Evolutionary conservation across 169 alveolate species (phyloP).

Genomic region (Cryptosporidium bovis): DNA sequence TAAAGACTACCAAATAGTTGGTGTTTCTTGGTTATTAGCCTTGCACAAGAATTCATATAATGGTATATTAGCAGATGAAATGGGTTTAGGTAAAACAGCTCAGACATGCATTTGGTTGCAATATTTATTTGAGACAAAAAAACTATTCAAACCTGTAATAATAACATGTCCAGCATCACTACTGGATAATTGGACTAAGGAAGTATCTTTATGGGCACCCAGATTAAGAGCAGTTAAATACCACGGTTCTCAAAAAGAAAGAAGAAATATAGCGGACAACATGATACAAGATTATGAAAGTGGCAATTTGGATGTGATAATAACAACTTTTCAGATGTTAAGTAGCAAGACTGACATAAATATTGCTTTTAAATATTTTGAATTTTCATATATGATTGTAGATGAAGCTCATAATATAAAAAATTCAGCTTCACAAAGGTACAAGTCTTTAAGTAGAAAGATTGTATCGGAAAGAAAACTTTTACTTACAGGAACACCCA

Average conservation of each 20-base stretch:
- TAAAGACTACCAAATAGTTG: constrained; percentile 88
- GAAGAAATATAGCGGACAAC: constrained; percentile 67
- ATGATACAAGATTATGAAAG: constrained; percentile 37
- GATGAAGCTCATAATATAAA: constrained; percentile 94
- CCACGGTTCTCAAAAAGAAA: constrained; percentile 83
- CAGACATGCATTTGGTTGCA: constrained; percentile 86
- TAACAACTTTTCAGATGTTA: constrained; percentile 67
- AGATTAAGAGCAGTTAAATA: constrained; percentile 83
- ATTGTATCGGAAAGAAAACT: constrained; percentile 86
- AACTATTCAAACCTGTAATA: constrained; percentile 80
- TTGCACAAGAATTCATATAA: constrained; percentile 85
- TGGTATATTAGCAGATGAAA: constrained; percentile 91
- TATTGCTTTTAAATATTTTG: constrained; percentile 52
- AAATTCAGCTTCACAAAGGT: constrained; percentile 88
- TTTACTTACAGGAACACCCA: constrained; percentile 89
- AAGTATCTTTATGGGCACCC: constrained; percentile 89
- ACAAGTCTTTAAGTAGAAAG: constrained; percentile 84
- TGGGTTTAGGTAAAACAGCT: constrained; percentile 93
- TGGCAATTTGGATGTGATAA: constrained; percentile 26
- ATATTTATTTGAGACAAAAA: constrained; percentile 75
- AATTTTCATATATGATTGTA: constrained; percentile 84
- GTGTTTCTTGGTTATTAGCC: constrained; percentile 88
- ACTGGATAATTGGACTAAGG: constrained; percentile 88
- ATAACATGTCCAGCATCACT: constrained; percentile 87
- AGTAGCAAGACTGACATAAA: constrained; percentile 49